Evolutionary conservation across 148 eudicot genomes (phyloP), one percentile per base, ranked within the genome.

Genomic region (Rhododendron williamsianum): DNA sequence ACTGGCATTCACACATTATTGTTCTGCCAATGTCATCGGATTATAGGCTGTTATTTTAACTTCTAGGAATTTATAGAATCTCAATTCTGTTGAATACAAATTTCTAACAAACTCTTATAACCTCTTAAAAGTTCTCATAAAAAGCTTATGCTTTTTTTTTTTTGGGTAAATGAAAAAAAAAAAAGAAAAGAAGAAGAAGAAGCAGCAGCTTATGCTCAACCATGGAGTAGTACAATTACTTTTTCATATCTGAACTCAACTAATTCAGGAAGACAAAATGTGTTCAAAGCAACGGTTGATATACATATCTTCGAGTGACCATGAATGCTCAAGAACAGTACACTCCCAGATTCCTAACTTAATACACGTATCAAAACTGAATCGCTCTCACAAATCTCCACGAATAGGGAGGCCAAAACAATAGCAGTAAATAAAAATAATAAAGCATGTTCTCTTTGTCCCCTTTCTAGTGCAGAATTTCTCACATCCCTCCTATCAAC

Each of bases 401-500:
- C 1, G n/a, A 79, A 79, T 21, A 5, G 35, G 60, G 46, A 27
- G 38, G 27, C 78, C 43, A 46, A 30, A 51, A 30, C 52, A n/a
- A 51, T 54, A 21, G 81, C 52, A 11, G 8, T 43, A 21, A 58
- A 1, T 58, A 58, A 11, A 74, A 9, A 67, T 41, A 80, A 6
- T 41, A 21, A 35, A 51, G 30, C 33, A 48, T 8, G 11, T 13
- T 25, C 46, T 38, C 2, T 69, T 86, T 51, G 86, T 76, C 85
- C 65, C 76, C 67, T 88, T 82, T 88, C 92, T 36, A 90, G 87
- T 21, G 89, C 85, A 41, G 90, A 85, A 82, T 86, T 88, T 80
- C 41, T 38, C 86, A 84, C 36, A 92, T 90, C 60, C 91, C 93
- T 84, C 95, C 98, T 46, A 97, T 95, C 38, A 97, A 90, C 35